Base-by-base conservation (phyloP, 2,329 filamentous ascomycete genomes). In the Fusarium nurragi region DNA sequence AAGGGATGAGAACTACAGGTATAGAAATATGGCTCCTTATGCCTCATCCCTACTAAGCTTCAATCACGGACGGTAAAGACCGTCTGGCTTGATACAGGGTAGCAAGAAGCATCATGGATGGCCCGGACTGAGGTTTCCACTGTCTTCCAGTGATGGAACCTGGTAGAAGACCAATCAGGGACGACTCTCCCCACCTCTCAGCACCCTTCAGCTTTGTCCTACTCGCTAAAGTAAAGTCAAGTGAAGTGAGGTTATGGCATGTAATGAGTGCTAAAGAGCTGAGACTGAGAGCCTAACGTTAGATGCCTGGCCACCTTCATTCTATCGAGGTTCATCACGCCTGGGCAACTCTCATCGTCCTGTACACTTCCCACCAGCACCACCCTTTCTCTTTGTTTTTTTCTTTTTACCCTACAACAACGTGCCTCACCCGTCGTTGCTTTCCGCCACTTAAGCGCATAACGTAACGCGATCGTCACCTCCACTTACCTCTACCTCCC, bases 161-260 rank as follows among this genome's bases (percentile, higher is more conserved):
- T 11, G 40, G 32, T 22, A 32, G 38, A 28, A 30, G 12, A 23
- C 73, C 69, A 75, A 74, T 75, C 50, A 70, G 18, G 47, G 16
- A 37, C 50, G 48, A 37, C 50, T 26, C 62, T 67, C 62, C 71
- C 71, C 68, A 69, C 70, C 64, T 70, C 61, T 52, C 32, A 48
- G 19, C 41, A 32, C 48, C 62, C 43, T 47, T 30, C 16, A 19
- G 38, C 4, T 23, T 61, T 64, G 43, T 47, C 26, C 43, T 36
- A 32, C 19, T 19, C 18, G 25, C 38, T 14, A 32, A 32, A 32
- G 30, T n/a, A 14, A 32, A 32, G 30, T 49, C 10, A 46, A 28
- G 25, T 39, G 21, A 23, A 21, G n/a, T 21, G 22, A 19, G 23
- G 30, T 38, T 46, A 28, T 19, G 22, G 50, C 16, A 37, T 37